Base-by-base conservation (phyloP, 1,139 yeast species). In the Candida albicans region DNA sequence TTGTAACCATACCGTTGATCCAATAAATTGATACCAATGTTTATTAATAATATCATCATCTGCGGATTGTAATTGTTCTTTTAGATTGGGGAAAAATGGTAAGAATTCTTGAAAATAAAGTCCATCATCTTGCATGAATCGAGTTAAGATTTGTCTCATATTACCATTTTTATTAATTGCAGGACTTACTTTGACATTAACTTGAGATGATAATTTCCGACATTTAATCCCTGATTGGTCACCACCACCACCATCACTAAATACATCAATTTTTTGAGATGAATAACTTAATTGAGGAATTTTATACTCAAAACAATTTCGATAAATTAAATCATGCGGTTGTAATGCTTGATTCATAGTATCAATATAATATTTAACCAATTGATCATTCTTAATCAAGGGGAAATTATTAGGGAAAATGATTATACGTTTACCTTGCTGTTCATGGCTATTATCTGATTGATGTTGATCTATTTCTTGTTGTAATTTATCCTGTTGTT, bases 1-100 rank as follows among this genome's bases (percentile, higher is more conserved):
- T 49, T 68, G 64, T 24, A 70, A 53, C 71, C 73, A 70, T 2
- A 69, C 74, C 0, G 71, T 64, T 2, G 73, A 61, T 1, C 74
- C 76, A 0, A 72, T 69, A 34, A 70, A 56, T 40, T 67, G 55
- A 49, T 55, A 69, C 73, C 75, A 70, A 46, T 61, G 60, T 37
- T 57, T 56, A 13, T 64, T 66, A 8, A 61, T 59, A 12, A 63
- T 61, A 8, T 59, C 57, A 35, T 56, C 49, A 35, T 61, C 44
- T 26, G 3, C 22, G 5, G 5, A 18, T 18, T 18, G 22, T 18
- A 70, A 44, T 46, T 67, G 67, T 6, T 58, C 35, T 35, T 51
- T 52, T 39, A 65, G 52, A 32, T 62, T 61, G 8, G 61, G 55
- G 42, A 65, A 59, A 43, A 57, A 61, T 1, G 65, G 65, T 6